These are phyloP conservation scores for Scytalidium sp. DNA, from an alignment of 2,329 filamentous ascomycete species.

Conservation along the genomic window DNA sequence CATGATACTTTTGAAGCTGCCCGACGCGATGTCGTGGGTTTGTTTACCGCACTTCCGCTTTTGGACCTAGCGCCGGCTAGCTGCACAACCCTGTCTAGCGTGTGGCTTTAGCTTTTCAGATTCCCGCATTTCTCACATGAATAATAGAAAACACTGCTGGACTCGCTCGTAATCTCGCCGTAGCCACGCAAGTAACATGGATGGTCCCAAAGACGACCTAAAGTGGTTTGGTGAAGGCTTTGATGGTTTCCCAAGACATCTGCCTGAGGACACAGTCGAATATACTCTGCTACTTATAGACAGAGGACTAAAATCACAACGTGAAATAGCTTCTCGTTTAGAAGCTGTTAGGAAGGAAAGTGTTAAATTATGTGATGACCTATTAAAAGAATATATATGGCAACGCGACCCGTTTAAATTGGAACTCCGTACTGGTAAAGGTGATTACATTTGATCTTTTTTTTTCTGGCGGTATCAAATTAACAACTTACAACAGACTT, in stretches of 20 bases:
- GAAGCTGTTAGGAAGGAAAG: conserved; percentile 70
- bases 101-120: background rate
- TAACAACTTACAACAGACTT: conserved; percentile 35
- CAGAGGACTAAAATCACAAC: conserved; percentile 48
- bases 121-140: background rate
- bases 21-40: background rate
- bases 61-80: background rate
- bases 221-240: conserved; percentile 67
- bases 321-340: conserved; percentile 59
- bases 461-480: conserved; percentile 5
- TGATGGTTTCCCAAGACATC: conserved; percentile 51
- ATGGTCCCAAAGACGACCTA: conserved; percentile 48
- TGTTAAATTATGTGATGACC: conserved; percentile 54
- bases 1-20: background rate
- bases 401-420: conserved; percentile 78
- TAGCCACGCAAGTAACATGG: no score
- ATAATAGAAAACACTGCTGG: background rate
- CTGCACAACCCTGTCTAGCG: background rate
- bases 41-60: conserved; percentile 19
- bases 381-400: conserved; percentile 91
- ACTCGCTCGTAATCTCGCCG: no score
- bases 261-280: conserved; percentile 83
- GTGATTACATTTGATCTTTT: conserved; percentile 41
- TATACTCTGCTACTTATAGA: conserved; percentile 77
- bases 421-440: conserved; percentile 53